Conservation (phyloP, 805 yeast species). For the Candida montana region DNA sequence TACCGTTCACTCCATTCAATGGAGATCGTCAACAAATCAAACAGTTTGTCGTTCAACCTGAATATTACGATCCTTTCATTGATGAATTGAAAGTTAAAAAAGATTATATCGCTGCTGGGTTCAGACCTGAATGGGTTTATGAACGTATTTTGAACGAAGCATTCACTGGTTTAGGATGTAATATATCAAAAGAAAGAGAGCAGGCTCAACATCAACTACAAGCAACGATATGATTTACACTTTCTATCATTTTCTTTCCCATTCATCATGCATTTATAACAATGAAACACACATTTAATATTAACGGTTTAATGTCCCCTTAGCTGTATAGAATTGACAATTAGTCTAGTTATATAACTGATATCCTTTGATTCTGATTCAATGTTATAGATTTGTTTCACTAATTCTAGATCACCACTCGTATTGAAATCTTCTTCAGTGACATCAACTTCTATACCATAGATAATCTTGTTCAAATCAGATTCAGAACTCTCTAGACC, state of each 20-base stretch:
- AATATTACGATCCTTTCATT: constrained; percentile 62
- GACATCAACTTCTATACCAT: constrained; percentile 32
- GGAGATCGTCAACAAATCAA: constrained; percentile 70
- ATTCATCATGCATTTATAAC: no score
- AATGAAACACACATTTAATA: no score
- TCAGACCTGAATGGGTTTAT: constrained; percentile 63
- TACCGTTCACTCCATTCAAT: constrained; percentile 90
- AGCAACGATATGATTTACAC: background rate
- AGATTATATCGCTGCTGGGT: constrained; percentile 82
- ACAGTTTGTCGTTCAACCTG: constrained; percentile 42
- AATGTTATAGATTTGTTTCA: constrained; percentile 26
- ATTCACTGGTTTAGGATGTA: constrained; percentile 82
- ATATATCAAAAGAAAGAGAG: constrained; percentile 54
- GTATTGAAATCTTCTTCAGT: constrained; percentile 28
- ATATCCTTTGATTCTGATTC: constrained; percentile 9
- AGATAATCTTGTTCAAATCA: constrained; percentile 18
- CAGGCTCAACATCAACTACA: background rate
- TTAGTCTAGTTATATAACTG: constrained; percentile 32
- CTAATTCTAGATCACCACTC: constrained; percentile 29
- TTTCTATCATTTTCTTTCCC: no score
- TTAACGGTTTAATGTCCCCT: constrained; percentile 44
- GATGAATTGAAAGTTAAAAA: constrained; percentile 47
- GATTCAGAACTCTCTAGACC: constrained; percentile 7
- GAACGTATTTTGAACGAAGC: constrained; percentile 81
- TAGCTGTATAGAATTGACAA: constrained; percentile 43